Evolutionary conservation across 1,284 basidiomycete genomes (phyloP), one percentile per base, ranked within the genome.

Genomic region (Cryptococcus floricola): DNA sequence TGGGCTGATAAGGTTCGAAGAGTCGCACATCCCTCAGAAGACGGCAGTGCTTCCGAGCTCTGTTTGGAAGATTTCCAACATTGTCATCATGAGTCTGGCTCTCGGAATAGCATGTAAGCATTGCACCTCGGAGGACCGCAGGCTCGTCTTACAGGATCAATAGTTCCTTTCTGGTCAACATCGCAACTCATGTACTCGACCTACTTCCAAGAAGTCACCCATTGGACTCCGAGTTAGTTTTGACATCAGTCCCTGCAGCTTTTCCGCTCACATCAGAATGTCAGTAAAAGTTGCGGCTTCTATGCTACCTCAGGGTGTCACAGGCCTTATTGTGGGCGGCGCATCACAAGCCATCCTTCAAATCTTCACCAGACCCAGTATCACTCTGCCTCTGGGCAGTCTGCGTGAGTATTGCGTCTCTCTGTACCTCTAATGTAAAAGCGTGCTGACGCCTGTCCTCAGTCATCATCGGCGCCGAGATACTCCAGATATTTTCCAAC

Each of bases 281-380:
- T 38, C 23, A 60, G 58, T 72, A 45, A 65, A 71, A 46, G 66
- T 67, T 38, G 71, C 71, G 6, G 72, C 65, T 27, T 67, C 69
- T 7, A 62, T 71, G 16, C 48, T 74, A 1, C 72, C 72, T 13
- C 72, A 74, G 51, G 72, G 72, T 34, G 59, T 74, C 34, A 57
- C 62, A 14, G 66, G 55, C 18, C 48, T 74, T 2, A 23, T 73
- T 18, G 43, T 66, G 25, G 72, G 72, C 18, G 68, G 58, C 23
- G 6, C 61, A 6, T 52, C 63, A 3, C 67, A 70, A 50, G 50
- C 50, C 34, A 37, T 67, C 18, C 71, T 70, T 2, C 42, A 55
- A 7, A 57, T 73, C 49, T 65, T 73, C 54, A 61, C 56, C 52
- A 68, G 61, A 34, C 67, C 71, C 6, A 55, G 63, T 31, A 53